Evolutionary conservation across 202 grass and related monocot genomes (phyloP), one percentile per base, ranked within the genome.

Genomic region (Bolboschoenoplectus hybrid): DNA sequence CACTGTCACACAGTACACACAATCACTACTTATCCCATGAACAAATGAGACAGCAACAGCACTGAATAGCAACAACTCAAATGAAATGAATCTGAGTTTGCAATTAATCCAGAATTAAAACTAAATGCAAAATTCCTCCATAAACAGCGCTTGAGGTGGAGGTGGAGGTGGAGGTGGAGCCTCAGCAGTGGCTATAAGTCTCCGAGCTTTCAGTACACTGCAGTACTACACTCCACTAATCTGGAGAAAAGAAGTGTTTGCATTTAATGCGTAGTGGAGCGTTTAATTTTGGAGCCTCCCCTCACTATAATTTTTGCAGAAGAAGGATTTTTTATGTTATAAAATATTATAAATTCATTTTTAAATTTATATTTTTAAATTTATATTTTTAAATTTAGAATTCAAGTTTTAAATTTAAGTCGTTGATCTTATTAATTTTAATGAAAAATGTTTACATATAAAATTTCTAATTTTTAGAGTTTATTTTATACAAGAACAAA

Each of bases 211-310:
- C n/a, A 62, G 58, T 62, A 62, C n/a, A 3, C 61, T 63, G 61
- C 26, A 26, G 43, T 5, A 2, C 43, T 52, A 11, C 32, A 67
- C 11, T 13, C 36, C 12, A 67, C 65, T 40, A 67, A 67, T 67
- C 4, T 14, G 65, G 65, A 67, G 65, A 40, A 36, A 64, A 65
- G 16, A 41, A 10, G 65, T 68, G 12, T 68, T 16, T 2, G 65
- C 36, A 68, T 68, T 74, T 51, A 74, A 74, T 74, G 35, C 34
- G 17, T 52, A 35, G 71, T 74, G 71, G 71, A 74, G 19, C 71
- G 52, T 74, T 74, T 74, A 74, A 74, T 74, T 47, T 47, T 6
- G 44, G 70, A 26, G 39, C 38, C 50, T 50, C 3, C 3, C 45
- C 40, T 16, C 44, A 74, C 19, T 32, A 0, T 49, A 49, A 49